Evolutionary conservation across 1,139 yeast species (phyloP), one percentile per base, ranked within the genome.

Genomic region (Sugiyamaella novakii): DNA sequence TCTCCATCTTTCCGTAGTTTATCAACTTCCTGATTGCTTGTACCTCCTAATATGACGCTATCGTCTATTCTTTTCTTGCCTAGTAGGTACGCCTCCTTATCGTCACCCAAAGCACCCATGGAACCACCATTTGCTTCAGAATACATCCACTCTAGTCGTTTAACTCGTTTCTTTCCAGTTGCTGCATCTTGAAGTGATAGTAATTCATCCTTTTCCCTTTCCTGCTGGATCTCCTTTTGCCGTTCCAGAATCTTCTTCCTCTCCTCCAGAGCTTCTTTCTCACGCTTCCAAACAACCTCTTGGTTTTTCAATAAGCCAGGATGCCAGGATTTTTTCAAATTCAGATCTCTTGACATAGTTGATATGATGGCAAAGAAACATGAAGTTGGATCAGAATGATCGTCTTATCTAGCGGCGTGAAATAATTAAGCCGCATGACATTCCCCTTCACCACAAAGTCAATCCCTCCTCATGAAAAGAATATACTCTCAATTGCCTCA

Each of bases 261-360:
- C 62, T 88, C 95, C 25, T 79, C 79, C 7, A 88, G 71, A 18
- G 87, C 83, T 46, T 83, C 84, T 61, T 88, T 91, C 63, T 92
- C 98, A 50, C 75, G 77, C 59, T 82, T 76, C 95, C 95, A 86
- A 28, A 91, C 92, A 63, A 83, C 85, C 59, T 83, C 84, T 68
- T 85, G 91, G 73, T 92, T 92, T 68, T 86, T 86, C 60, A 86
- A 73, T 45, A 87, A 74, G 36, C 87, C 91, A 2, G 98, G 97
- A 66, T 91, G 89, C 98, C 98, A 92, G 52, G 98, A 91, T 67
- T 92, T 92, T 69, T 91, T 85, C 51, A 89, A 69, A 65, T 91
- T 91, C 56, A 91, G 74, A 67, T 91, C 96, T 5, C 94, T 89
- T 1, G 94, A 87, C 59, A 66, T 66, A 12, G 6, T 49, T 25